Evolutionary conservation across 2,329 filamentous ascomycete genomes (phyloP), one percentile per base, ranked within the genome.

Genomic region (Lojkania enalia): DNA sequence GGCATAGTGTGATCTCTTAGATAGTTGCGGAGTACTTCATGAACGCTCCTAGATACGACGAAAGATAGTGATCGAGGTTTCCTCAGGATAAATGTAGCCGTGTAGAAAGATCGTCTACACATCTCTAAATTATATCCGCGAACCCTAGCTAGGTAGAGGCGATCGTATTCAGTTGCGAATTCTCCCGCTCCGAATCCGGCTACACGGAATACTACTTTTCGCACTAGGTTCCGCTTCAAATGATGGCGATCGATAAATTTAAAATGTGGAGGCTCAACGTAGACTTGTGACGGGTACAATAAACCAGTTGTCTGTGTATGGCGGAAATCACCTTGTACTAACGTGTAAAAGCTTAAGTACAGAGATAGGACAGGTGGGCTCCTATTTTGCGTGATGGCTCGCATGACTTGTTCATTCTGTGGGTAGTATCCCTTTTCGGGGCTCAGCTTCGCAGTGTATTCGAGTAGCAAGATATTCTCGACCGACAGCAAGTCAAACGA

Each of bases 401-500:
- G 77, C 69, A 79, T 75, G 0, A 60, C 54, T 29, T 57, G 68
- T 11, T 64, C 35, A 3, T 74, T 41, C 3, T 39, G 35, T 0
- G 78, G 77, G 50, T 81, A 80, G 44, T 71, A 80, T 0, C 46
- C 29, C 20, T 74, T 58, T 0, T 12, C 13, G 3, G 74, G 71
- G 2, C 67, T 70, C 2, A 71, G 57, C 0, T 14, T 13, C 1
- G 66, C 61, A 12, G 74, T 64, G 0, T 23, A 6, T 4, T 20
- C 5, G 1, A 75, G 54, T 0, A 63, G 19, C 0, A 47, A 36
- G 0, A 62, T 5, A 20, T 60, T 47, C 0, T 48, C 39, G 3
- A 33, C 2, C 0, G 25, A 41, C 0, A 84, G 62, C 0, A 52
- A 35, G 2, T 68, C 59, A 35, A 78, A 77, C 0, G 81, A 84